phyloP scores from a whole-genome alignment of 2,329 filamentous ascomycete species.

The Aureobasidium sp. region DNA sequence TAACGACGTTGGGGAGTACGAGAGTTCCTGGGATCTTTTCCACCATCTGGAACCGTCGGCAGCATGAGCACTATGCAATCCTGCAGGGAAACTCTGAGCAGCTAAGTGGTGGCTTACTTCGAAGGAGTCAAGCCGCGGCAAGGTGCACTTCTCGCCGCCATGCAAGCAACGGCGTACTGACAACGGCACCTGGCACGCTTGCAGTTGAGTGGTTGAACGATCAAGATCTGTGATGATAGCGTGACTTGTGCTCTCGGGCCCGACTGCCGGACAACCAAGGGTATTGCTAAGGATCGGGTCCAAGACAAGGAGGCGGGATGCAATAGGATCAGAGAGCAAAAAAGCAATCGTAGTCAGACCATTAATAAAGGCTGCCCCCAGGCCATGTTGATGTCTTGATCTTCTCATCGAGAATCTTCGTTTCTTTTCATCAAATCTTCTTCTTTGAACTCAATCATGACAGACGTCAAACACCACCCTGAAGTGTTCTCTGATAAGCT shows the following conservation, averaged over 20 bases:
- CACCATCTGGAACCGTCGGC: slow-evolving; percentile 5
- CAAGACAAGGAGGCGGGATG: slow-evolving; percentile 6
- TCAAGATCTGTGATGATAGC: slow-evolving; percentile 10
- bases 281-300: background rate
- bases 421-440: background rate
- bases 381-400: background rate
- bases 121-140: slow-evolving; percentile 1
- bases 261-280: background rate
- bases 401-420: background rate
- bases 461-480: background rate
- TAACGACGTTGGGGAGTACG: slow-evolving; percentile 2
- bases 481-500: slow-evolving; percentile 1
- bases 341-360: background rate
- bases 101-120: background rate
- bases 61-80: background rate
- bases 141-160: background rate
- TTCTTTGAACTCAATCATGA: background rate
- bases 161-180: slow-evolving; percentile 4
- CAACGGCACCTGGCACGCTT: background rate
- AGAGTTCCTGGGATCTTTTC: background rate
- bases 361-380: background rate
- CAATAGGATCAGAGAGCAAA: background rate
- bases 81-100: slow-evolving; percentile 3
- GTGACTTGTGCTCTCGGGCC: slow-evolving; percentile 4
- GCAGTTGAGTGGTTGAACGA: background rate